Conservation (phyloP, 768 basidiomycete genomes). For the Trametes punicea region DNA sequence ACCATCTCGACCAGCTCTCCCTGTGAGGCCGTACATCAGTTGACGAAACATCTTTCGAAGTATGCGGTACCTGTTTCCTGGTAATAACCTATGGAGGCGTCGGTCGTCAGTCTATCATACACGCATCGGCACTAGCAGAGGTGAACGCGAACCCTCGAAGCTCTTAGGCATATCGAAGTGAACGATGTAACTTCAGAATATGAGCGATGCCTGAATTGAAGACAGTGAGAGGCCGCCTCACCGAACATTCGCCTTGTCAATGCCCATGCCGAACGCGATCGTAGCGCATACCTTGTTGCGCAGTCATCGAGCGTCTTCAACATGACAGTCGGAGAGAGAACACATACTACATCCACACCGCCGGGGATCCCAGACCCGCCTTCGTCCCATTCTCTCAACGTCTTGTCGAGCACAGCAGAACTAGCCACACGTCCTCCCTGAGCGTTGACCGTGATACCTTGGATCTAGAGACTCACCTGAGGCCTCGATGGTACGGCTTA, state of each 20-base stretch:
- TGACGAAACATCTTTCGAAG: neutral
- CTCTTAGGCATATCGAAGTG: conserved; percentile 83
- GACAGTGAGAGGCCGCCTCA: conserved; percentile 23
- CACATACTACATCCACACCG: conserved; percentile 61
- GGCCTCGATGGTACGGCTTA: conserved; percentile 71
- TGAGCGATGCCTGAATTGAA: neutral
- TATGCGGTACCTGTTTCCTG: conserved; percentile 73
- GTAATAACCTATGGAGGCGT: conserved; percentile 59
- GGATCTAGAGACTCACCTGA: conserved; percentile 38
- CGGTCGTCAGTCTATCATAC: neutral
- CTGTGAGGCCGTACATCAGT: conserved; percentile 32
- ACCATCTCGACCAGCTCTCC: conserved; percentile 79
- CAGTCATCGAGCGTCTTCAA: neutral
- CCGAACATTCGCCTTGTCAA: conserved; percentile 80
- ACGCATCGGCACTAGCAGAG: neutral
- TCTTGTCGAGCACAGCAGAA: conserved; percentile 45
- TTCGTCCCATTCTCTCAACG: conserved; percentile 54
- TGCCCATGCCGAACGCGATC: conserved; percentile 84
- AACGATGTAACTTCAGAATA: conserved; percentile 56
- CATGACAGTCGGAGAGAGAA: neutral
- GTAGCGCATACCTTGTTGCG: conserved; percentile 64
- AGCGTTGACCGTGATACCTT: too few relatives aligned
- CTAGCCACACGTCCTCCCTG: too few relatives aligned
- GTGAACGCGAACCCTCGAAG: conserved; percentile 57
- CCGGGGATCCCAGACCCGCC: conserved; percentile 47